Evolutionary conservation across 1,284 basidiomycete species (phyloP).

Genomic region (Marasmius sp.): DNA sequence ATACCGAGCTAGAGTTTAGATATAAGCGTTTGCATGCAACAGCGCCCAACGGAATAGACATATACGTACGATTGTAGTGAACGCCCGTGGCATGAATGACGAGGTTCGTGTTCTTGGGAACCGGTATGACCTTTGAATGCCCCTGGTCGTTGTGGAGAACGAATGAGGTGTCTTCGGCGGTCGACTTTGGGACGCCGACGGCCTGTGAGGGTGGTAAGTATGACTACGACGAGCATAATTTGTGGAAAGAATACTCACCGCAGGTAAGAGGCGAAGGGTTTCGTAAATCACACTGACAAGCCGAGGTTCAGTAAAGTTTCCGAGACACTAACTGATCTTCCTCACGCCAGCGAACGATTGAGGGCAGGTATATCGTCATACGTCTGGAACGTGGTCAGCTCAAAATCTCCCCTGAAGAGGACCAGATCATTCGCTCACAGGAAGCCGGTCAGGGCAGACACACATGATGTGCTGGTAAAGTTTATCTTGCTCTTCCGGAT

Average conservation of each 20-base stretch:
- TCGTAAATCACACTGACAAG: conserved; percentile 52
- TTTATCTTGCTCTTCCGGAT: conserved; percentile 63
- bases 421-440: conserved; percentile 29
- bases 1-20: conserved; percentile 36
- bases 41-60: not conserved
- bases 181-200: conserved; percentile 44
- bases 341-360: conserved; percentile 43
- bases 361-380: conserved; percentile 52
- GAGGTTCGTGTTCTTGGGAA: conserved; percentile 44
- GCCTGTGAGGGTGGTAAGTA: conserved; percentile 28
- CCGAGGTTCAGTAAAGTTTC: not conserved
- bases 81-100: conserved; percentile 41
- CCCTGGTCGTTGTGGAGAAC: conserved; percentile 32
- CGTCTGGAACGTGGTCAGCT: conserved; percentile 27
- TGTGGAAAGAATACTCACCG: conserved; percentile 34
- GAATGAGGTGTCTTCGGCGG: conserved; percentile 43
- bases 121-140: conserved; percentile 30
- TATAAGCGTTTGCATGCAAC: not conserved
- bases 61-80: conserved; percentile 42
- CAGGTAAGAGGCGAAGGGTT: conserved; percentile 58
- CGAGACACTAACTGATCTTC: not conserved
- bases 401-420: not conserved
- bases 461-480: conserved; percentile 52
- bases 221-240: not conserved
- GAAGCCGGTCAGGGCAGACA: conserved; percentile 40